These are phyloP conservation scores for Asparagopsis taxiformis DNA, from an alignment of 31 red algal genomes.

Conservation along the genomic window DNA sequence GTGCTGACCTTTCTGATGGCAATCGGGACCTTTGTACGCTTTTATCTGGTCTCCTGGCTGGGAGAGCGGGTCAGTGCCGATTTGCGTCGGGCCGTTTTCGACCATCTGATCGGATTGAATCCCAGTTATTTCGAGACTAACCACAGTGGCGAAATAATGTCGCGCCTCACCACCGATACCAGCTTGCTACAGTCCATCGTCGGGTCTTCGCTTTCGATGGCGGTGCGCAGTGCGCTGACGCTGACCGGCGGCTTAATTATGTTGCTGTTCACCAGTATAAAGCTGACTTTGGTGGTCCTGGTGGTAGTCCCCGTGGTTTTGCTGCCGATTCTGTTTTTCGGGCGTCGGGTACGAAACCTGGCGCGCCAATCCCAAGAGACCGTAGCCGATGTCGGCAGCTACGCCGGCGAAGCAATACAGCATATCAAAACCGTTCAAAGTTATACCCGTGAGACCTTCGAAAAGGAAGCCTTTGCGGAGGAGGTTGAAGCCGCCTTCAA, in stretches of 20 bases:
- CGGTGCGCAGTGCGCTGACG: background rate
- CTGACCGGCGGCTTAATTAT: background rate
- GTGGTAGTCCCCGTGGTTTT: background rate
- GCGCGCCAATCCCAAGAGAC: background rate
- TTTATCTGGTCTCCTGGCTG: background rate
- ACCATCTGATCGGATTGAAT: background rate
- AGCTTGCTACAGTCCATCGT: background rate
- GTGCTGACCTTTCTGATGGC: background rate
- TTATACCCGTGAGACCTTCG: background rate
- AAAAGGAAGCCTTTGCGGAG: background rate
- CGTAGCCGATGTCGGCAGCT: background rate
- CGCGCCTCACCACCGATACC: background rate
- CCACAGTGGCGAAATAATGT: background rate
- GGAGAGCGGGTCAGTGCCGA: background rate
- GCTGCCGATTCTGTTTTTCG: background rate
- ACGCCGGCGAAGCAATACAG: background rate
- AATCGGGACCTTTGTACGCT: background rate
- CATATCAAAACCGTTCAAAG: background rate
- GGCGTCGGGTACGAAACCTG: background rate
- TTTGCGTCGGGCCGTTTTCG: background rate
- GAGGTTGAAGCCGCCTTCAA: background rate
- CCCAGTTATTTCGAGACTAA: background rate
- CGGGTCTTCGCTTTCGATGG: background rate
- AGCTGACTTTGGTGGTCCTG: background rate
- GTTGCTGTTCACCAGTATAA: background rate